Evolutionary conservation across 305 asterid species (phyloP).

Genomic region (Rubia peregrina): DNA sequence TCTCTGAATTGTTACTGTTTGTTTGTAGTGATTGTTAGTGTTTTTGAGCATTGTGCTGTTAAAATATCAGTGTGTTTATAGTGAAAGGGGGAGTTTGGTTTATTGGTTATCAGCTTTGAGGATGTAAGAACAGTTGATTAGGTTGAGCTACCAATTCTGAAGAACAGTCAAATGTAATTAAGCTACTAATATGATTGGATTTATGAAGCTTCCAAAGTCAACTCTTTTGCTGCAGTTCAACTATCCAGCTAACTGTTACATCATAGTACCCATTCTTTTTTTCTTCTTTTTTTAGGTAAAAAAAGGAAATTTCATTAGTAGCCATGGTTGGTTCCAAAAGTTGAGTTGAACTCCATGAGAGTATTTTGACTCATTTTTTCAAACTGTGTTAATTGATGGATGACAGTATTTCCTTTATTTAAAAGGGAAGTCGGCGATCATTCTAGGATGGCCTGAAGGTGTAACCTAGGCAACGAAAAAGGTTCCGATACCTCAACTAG

Average conservation of each 20-base stretch:
- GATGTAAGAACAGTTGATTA: slow-evolving; percentile 15
- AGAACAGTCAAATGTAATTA: not conserved
- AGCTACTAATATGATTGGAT: not conserved
- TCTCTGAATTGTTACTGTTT: not conserved
- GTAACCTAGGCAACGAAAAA: too few relatives aligned
- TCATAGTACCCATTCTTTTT: not conserved
- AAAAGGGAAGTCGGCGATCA: too few relatives aligned
- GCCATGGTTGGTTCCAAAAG: too few relatives aligned
- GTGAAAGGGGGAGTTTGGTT: slow-evolving; percentile 10
- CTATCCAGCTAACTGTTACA: not conserved
- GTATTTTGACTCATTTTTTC: too few relatives aligned
- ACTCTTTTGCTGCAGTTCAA: not conserved
- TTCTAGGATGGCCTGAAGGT: too few relatives aligned
- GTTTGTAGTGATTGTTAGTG: not conserved
- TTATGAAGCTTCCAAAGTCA: slow-evolving; percentile 7
- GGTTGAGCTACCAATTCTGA: slow-evolving; percentile 25
- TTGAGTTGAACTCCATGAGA: too few relatives aligned
- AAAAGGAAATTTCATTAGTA: too few relatives aligned
- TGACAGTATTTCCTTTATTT: too few relatives aligned
- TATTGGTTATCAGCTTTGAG: slow-evolving; percentile 13
- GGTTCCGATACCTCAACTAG: too few relatives aligned
- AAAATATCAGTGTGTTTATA: not conserved
- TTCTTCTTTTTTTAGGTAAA: too few relatives aligned
- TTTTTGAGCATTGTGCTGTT: not conserved
- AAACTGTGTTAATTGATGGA: too few relatives aligned